Evolutionary conservation across 306 rosid genomes (phyloP).

Genomic region (Carpinus viminea): DNA sequence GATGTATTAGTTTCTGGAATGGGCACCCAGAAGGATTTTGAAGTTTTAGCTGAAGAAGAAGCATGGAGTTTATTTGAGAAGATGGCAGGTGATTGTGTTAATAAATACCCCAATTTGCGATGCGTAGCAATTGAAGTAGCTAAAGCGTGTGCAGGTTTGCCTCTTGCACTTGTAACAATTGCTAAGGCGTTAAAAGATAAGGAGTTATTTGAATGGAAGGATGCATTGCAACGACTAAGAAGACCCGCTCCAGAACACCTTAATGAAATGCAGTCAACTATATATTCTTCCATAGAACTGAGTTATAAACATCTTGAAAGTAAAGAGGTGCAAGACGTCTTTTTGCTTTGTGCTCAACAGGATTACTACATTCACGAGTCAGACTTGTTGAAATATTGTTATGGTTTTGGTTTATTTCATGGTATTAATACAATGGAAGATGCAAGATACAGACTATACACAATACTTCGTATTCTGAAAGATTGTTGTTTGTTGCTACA

Average conservation of each 20-base stretch:
- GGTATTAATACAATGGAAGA: neutral
- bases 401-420: constrained; percentile 19
- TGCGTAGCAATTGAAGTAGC: neutral
- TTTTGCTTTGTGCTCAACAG: constrained; percentile 33
- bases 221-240: neutral
- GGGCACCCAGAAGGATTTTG: neutral
- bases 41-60: neutral
- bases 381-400: constrained; percentile 21
- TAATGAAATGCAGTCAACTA: rapidly evolving
- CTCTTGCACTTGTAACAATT: constrained; percentile 5
- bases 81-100: neutral
- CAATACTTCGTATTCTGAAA: neutral
- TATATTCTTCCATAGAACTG: constrained; percentile 22
- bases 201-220: neutral
- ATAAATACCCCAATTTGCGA: neutral
- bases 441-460: neutral
- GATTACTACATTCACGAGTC: rapidly evolving
- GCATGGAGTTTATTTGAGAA: constrained; percentile 8
- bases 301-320: constrained; percentile 24
- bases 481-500: neutral
- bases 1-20: neutral
- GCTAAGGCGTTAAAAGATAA: neutral
- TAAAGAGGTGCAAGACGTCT: constrained; percentile 11
- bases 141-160: neutral
- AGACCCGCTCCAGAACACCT: rapidly evolving